phyloP scores from a whole-genome alignment of 2,329 filamentous ascomycete species.

The Talaromyces sp. region DNA sequence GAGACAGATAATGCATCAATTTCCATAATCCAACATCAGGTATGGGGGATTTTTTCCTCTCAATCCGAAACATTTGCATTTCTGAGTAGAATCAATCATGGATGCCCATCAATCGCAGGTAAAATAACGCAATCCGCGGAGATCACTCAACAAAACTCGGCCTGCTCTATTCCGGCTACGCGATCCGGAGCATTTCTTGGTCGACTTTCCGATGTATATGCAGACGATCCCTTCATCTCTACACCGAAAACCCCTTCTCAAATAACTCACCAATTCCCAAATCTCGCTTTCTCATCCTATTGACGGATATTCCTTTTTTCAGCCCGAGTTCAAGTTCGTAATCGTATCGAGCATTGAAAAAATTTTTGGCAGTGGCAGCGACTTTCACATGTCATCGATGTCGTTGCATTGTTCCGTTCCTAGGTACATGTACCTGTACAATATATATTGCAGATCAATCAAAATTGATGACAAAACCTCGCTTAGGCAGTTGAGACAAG shows the following conservation, averaged over 20 bases:
- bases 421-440: too few relatives aligned
- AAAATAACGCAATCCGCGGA: not conserved
- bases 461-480: not conserved
- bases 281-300: not conserved
- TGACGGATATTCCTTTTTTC: not conserved
- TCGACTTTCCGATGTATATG: not conserved
- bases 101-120: not conserved
- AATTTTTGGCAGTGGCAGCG: not conserved
- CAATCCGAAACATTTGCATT: not conserved
- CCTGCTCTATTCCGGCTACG: not conserved
- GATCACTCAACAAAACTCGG: not conserved
- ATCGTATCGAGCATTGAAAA: not conserved
- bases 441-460: not conserved
- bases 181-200: not conserved
- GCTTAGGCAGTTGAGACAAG: not conserved
- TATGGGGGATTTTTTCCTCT: not conserved
- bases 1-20: not conserved
- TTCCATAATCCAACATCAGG: not conserved
- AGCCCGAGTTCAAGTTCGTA: not conserved
- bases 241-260: not conserved
- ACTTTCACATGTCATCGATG: constrained; percentile 1
- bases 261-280: not conserved
- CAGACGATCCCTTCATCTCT: not conserved
- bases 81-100: not conserved
- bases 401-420: not conserved